Percentiles rank a stretch among this genome's conserved stretches.
phyloP scores from a whole-genome alignment of 768 basidiomycete genomes.

The Termitomyces sp. region DNA sequence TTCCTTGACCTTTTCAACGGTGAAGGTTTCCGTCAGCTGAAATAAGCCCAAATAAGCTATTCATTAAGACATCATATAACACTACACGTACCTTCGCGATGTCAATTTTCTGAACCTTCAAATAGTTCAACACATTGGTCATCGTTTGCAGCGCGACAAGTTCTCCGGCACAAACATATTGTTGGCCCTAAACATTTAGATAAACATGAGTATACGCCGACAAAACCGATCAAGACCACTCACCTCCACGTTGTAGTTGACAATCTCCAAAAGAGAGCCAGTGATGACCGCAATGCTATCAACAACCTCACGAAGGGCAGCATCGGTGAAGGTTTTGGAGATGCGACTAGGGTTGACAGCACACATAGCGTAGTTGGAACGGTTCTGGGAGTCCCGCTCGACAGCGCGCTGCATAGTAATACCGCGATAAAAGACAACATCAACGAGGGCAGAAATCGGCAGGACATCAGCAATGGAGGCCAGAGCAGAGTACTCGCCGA shows the following conservation, averaged over 20 bases:
- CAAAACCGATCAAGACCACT: slow-evolving; percentile 10
- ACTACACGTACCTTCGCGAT: slow-evolving; percentile 57
- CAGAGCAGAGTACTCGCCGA: slow-evolving; percentile 97
- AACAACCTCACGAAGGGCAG: slow-evolving; percentile 95
- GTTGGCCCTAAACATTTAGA: slow-evolving; percentile 68
- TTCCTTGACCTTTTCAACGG: slow-evolving; percentile 91
- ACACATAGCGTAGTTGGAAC: slow-evolving; percentile 98
- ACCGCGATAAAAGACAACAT: slow-evolving; percentile 99
- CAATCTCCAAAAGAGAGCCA: slow-evolving; percentile 88
- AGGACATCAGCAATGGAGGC: slow-evolving; percentile 97
- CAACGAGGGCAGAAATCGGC: slow-evolving; percentile 90
- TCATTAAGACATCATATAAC: background rate
- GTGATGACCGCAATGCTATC: slow-evolving; percentile 79
- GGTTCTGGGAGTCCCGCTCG: slow-evolving; percentile 87
- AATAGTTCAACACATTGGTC: slow-evolving; percentile 93
- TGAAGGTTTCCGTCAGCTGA: slow-evolving; percentile 82
- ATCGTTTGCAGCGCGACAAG: slow-evolving; percentile 88
- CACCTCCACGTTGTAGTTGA: slow-evolving; percentile 94
- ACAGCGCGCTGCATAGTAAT: slow-evolving; percentile 99
- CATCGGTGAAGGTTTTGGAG: slow-evolving; percentile 90
- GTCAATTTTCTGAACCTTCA: slow-evolving; percentile 96
- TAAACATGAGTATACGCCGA: background rate
- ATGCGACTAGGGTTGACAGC: slow-evolving; percentile 98
- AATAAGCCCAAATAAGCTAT: background rate
- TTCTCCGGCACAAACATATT: slow-evolving; percentile 99